Conservation (phyloP, 31 red algal genomes). For the Pterothamnion heteromorphum region DNA sequence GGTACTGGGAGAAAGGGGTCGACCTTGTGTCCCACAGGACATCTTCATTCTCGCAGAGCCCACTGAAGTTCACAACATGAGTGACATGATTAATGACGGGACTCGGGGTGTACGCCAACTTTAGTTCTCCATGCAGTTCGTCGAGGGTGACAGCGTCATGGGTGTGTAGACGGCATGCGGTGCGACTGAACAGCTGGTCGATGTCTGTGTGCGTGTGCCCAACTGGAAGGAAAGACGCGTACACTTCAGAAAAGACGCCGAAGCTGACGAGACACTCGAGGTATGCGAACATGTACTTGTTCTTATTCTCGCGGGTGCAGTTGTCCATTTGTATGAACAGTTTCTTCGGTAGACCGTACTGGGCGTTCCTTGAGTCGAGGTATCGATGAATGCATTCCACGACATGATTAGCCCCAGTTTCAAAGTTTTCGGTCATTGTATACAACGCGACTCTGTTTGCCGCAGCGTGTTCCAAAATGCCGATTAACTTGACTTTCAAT, state of each 20-base stretch:
- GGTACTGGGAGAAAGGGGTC: not conserved
- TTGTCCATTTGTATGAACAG: conserved; percentile 17
- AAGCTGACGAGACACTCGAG: conserved; percentile 16
- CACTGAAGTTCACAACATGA: not conserved
- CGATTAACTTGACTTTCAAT: not conserved
- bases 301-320: conserved; percentile 28
- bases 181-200: not conserved
- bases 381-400: not conserved
- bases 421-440: not conserved
- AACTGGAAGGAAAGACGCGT: too few relatives aligned
- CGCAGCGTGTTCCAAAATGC: not conserved
- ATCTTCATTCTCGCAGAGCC: not conserved
- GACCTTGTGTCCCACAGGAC: not conserved
- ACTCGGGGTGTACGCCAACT: not conserved
- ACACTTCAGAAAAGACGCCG: not conserved
- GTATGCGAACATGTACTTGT: conserved; percentile 11
- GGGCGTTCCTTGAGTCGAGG: not conserved
- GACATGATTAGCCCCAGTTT: too few relatives aligned
- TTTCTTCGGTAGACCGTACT: not conserved
- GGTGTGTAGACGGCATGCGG: not conserved
- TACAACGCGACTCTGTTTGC: not conserved
- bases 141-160: not conserved
- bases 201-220: not conserved
- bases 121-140: conserved; percentile 10
- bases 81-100: not conserved